Conservation (phyloP, 2,329 filamentous ascomycete genomes). For the Colletotrichum tofieldiae region DNA sequence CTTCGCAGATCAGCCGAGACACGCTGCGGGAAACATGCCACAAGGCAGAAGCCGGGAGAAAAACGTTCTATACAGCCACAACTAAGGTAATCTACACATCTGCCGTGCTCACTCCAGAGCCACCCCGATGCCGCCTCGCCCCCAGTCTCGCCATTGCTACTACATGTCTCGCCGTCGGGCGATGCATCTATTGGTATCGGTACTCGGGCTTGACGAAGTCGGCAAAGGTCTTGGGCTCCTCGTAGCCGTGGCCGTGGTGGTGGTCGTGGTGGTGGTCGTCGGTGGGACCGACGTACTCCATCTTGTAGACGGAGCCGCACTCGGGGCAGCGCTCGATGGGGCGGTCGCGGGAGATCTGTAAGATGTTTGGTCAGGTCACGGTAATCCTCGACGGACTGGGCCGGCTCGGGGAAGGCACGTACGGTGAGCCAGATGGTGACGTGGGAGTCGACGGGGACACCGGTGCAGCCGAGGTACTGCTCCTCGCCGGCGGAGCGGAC, state of each 20-base stretch:
- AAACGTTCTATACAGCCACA: conserved; percentile 48
- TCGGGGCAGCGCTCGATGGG: conserved; percentile 96
- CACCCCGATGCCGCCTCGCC: conserved; percentile 39
- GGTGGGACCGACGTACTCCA: conserved; percentile 92
- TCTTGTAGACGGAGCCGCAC: conserved; percentile 97
- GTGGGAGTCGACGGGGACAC: conserved; percentile 93
- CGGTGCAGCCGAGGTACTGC: conserved; percentile 97
- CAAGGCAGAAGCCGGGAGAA: conserved; percentile 25
- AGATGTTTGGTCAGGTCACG: conserved; percentile 23
- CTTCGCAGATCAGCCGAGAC: conserved; percentile 17
- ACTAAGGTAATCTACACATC: conserved; percentile 59
- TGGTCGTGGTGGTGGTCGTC: conserved; percentile 76
- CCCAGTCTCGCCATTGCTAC: conserved; percentile 32
- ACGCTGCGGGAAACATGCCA: neutral
- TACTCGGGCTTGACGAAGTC: conserved; percentile 97
- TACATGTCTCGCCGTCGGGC: conserved; percentile 26
- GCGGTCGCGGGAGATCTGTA: conserved; percentile 86
- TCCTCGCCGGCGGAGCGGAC: conserved; percentile 95
- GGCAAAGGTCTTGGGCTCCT: conserved; percentile 96
- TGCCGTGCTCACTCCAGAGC: conserved; percentile 37
- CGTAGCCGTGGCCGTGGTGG: conserved; percentile 74
- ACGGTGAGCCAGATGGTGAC: conserved; percentile 91
- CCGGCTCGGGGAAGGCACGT: conserved; percentile 57
- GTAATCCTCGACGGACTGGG: neutral
- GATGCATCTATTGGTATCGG: conserved; percentile 73